These are phyloP conservation scores for Polytrichum formosum DNA, from an alignment of 225 moss, liverwort and hornwort genomes.

Conservation along the genomic window DNA sequence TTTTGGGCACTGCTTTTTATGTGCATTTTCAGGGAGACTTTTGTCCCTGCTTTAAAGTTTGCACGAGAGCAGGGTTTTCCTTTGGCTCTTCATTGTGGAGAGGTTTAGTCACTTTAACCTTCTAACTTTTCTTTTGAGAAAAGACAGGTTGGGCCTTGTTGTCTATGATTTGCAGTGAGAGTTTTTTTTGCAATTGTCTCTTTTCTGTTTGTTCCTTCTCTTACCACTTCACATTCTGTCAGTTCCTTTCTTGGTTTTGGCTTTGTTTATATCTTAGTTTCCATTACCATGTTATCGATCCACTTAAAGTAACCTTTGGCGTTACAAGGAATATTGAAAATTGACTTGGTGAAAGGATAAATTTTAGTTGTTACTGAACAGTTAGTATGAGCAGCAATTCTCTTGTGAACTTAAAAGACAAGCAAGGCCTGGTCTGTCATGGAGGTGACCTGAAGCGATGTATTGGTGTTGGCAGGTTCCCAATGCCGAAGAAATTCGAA, in stretches of 20 bases:
- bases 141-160: too few relatives aligned
- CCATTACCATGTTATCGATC: too few relatives aligned
- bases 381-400: too few relatives aligned
- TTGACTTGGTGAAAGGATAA: too few relatives aligned
- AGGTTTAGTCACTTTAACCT: conserved; percentile 32
- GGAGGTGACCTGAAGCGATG: conserved; percentile 16
- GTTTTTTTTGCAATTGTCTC: neutral
- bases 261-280: too few relatives aligned
- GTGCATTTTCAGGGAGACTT: conserved; percentile 45
- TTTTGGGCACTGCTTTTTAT: conserved; percentile 4
- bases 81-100: conserved; percentile 87
- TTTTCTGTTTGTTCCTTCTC: too few relatives aligned
- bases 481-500: conserved; percentile 67
- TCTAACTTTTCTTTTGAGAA: neutral
- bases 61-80: conserved; percentile 72
- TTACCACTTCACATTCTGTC: too few relatives aligned
- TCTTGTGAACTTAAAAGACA: too few relatives aligned
- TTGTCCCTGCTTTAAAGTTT: conserved; percentile 66
- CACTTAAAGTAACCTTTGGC: too few relatives aligned
- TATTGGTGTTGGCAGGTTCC: conserved; percentile 41
- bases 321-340: too few relatives aligned
- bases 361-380: too few relatives aligned
- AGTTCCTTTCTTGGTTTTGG: too few relatives aligned
- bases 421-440: neutral
- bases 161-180: neutral